Evolutionary conservation across 2,329 filamentous ascomycete species (phyloP), one percentile per base, ranked within the genome.

Genomic region (Phymatotrichopsis omnivora): DNA sequence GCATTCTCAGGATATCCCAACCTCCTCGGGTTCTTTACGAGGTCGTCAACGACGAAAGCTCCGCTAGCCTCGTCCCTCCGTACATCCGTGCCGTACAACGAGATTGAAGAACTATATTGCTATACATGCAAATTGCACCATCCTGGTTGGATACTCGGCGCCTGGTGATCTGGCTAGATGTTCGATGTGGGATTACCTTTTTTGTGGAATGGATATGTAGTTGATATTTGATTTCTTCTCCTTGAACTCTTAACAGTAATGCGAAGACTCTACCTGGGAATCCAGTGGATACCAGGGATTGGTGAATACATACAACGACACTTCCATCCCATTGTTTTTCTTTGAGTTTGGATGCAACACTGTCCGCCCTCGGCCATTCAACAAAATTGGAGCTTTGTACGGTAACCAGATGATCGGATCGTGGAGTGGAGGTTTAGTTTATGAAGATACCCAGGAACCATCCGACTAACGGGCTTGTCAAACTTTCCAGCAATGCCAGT

Each of bases 231-330:
- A 96, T 67, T 95, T 91, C 73, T 96, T 86, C 84, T 91, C 91
- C 48, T 96, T 96, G 81, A 98, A 96, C 74, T 93, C 96, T 69
- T 96, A 96, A 75, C 93, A 86, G 42, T 96, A 89, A 91, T 98
- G 91, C 64, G 91, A 89, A 58, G 65, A 86, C 58, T 93, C 83
- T 61, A 76, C 70, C 60, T 91, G 81, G 69, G 61, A 71, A 27
- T 62, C 72, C 48, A 95, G 91, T 3, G 85, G 85, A 44, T 98
- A 89, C 68, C 71, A 80, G 53, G 72, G 77, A 45, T 82, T 89
- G 64, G 86, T 85, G 57, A 66, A 83, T 56, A 89, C 94, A 68
- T 96, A 94, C 70, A 64, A 71, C 47, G 76, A 80, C 63, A 96
- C 89, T 73, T 84, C 84, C 5, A 85, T 96, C 4, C 91, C 91